Base-by-base conservation (phyloP, 2,329 filamentous ascomycete species). In the Monosporascus ibericus region DNA sequence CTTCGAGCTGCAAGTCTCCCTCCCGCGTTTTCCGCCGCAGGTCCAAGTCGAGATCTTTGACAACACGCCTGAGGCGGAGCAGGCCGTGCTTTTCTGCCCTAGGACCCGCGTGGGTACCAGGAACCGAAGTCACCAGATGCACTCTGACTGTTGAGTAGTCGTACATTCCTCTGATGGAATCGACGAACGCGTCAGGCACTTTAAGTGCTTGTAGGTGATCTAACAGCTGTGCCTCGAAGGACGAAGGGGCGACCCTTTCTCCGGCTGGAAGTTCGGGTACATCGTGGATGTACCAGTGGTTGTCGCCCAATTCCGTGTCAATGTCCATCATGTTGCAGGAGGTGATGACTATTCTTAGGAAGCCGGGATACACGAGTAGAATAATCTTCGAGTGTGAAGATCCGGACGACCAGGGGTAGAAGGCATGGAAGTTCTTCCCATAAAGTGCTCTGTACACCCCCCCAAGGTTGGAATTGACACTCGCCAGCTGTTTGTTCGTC, bases 211-310 rank as follows among this genome's bases (percentile, higher is more conserved):
- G 39, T 24, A 62, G 47, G 24, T 63, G 61, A 14, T 51, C 46
- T 4, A 62, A 34, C 1, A 63, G 38, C n/a, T 56, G 54, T 6
- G 49, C 42, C 39, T 62, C 61, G 27, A 63, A 63, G 5, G 48
- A 48, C 8, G 48, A 42, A 8, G n/a, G 48, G 25, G n/a, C 24
- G 22, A 24, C 49, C 24, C 18, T 30, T 15, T n/a, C 46, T 17
- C 7, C 30, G 14, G 38, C n/a, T 15, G 42, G 24, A 7, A 30
- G 54, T 48, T 54, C 57, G 4, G 60, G 60, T 6, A 63, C 4
- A 48, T 64, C 61, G 46, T 64, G 61, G n/a, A 64, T 58, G 27
- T 64, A 64, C 57, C 58, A 64, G 17, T 63, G 60, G 40, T 64
- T 63, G 42, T 64, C 61, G 11, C 57, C 58, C 4, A 61, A 47